Conservation (phyloP, 352 stramenopile genomes). For the Globisporangium cederbergense region DNA sequence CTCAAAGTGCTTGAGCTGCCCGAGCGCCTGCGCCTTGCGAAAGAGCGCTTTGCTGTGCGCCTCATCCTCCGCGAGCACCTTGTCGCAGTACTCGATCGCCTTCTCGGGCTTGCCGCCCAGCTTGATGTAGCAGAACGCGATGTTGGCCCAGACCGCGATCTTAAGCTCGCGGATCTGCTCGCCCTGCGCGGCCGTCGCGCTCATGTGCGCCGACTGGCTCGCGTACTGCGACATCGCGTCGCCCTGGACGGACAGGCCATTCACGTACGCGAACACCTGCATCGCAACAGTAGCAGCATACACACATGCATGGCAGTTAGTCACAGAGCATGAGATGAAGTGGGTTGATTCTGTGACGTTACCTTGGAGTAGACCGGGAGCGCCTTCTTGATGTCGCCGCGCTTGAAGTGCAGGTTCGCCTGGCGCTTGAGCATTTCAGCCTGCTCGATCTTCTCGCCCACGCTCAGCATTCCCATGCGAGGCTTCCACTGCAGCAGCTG, state of each 20-base stretch:
- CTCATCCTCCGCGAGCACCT: slow-evolving; percentile 62
- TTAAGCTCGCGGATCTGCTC: slow-evolving; percentile 62
- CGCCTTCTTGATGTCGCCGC: slow-evolving; percentile 56
- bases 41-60: slow-evolving; percentile 77
- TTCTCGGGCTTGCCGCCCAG: slow-evolving; percentile 42
- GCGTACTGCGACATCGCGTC: slow-evolving; percentile 81
- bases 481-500: slow-evolving; percentile 63
- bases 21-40: slow-evolving; percentile 74
- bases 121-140: slow-evolving; percentile 81
- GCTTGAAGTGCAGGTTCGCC: slow-evolving; percentile 67
- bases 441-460: slow-evolving; percentile 73
- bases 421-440: slow-evolving; percentile 76
- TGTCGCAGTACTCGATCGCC: slow-evolving; percentile 66
- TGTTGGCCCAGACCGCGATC: slow-evolving; percentile 74
- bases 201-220: slow-evolving; percentile 38
- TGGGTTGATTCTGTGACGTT: neutral
- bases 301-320: neutral
- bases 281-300: neutral
- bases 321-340: neutral
- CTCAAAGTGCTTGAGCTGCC: slow-evolving; percentile 54
- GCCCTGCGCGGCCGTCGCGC: slow-evolving; percentile 45
- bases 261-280: slow-evolving; percentile 80
- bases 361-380: slow-evolving; percentile 59
- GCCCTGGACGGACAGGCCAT: slow-evolving; percentile 65
- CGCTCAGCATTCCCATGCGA: slow-evolving; percentile 53